Evolutionary conservation across 768 basidiomycete species (phyloP).

Genomic region (Naganishia kalamii): DNA sequence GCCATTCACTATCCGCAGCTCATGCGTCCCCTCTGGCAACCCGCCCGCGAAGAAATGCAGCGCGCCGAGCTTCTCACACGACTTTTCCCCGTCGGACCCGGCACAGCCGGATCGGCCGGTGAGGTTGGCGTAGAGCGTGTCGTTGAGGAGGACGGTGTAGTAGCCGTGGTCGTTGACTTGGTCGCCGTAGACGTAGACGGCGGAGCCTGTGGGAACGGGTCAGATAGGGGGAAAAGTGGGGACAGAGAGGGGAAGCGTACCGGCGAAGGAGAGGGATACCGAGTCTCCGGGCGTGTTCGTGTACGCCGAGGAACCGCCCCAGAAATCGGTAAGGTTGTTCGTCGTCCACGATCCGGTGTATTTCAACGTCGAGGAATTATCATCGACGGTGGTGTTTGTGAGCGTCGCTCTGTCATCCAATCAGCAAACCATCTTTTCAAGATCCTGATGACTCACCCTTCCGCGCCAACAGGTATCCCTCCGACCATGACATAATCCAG

Average conservation of each 20-base stretch:
- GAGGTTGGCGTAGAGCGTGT: slow-evolving; percentile 24
- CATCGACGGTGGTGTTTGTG: slow-evolving; percentile 41
- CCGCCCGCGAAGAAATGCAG: slow-evolving; percentile 31
- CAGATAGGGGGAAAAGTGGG: neutral
- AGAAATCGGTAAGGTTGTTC: slow-evolving; percentile 35
- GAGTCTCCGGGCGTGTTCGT: slow-evolving; percentile 34
- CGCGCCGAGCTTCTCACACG: slow-evolving; percentile 43
- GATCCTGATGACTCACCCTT: slow-evolving; percentile 28
- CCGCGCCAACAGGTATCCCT: slow-evolving; percentile 30
- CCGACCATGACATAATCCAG: slow-evolving; percentile 34
- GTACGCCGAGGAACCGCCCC: slow-evolving; percentile 38
- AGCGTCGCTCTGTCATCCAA: slow-evolving; percentile 27
- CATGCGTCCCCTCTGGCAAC: slow-evolving; percentile 34
- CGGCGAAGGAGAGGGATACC: slow-evolving; percentile 32
- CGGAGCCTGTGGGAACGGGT: slow-evolving; percentile 29
- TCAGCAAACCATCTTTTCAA: neutral
- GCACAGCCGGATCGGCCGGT: slow-evolving; percentile 40
- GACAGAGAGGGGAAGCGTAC: slow-evolving; percentile 11
- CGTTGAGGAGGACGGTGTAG: slow-evolving; percentile 39
- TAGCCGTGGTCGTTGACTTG: slow-evolving; percentile 46
- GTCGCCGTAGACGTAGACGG: slow-evolving; percentile 45
- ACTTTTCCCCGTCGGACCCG: slow-evolving; percentile 29
- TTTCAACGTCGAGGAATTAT: slow-evolving; percentile 28
- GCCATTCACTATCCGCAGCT: slow-evolving; percentile 33
- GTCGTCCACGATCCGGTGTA: slow-evolving; percentile 39